Evolutionary conservation across 768 basidiomycete species (phyloP), one percentile per base, ranked within the genome.

Genomic region (Rhizopogon vinicolor): DNA sequence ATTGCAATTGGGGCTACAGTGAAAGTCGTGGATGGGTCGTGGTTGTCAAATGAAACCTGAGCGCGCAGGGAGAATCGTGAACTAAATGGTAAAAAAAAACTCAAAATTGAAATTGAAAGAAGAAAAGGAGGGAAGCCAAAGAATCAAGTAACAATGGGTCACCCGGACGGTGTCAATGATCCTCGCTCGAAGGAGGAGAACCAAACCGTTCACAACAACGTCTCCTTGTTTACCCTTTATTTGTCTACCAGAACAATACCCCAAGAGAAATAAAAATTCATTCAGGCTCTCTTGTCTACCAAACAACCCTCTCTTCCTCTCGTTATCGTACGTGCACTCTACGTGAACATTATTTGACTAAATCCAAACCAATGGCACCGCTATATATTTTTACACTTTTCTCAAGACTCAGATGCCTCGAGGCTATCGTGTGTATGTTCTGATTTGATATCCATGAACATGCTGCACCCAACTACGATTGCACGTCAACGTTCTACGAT

Each of bases 1-100:
- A 76, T 64, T 68, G 76, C 68, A 67, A 76, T 64, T 68, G 76
- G 35, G 5, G 59, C 77, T 78, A 62, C 31, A 37, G 79, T 76
- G 77, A 80, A 77, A 62, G 67, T 64, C 62, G 66, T 61, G 68
- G 62, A 60, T 62, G 68, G 65, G 60, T 70, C 67, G 68, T 70
- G 63, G 66, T 61, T 4, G 64, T 69, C 51, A 51, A 65, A 68
- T 65, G 65, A 70, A 69, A 65, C 65, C 69, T 73, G 63, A 61
- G 71, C 66, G 55, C 53, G 33, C 35, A 37, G 53, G 54, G 59
- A 43, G 61, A 62, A 68, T 65, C 65, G 70, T 68, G 65, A 63
- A 75, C 56, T 63, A 60, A 68, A 70, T 58, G 65, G 67, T 61
- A 59, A 63, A 63, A 62, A 63, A 63, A 62, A 65, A 68, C 65